Evolutionary conservation across 2,329 filamentous ascomycete species (phyloP), one percentile per base, ranked within the genome.

Genomic region (Colletotrichum sp.): DNA sequence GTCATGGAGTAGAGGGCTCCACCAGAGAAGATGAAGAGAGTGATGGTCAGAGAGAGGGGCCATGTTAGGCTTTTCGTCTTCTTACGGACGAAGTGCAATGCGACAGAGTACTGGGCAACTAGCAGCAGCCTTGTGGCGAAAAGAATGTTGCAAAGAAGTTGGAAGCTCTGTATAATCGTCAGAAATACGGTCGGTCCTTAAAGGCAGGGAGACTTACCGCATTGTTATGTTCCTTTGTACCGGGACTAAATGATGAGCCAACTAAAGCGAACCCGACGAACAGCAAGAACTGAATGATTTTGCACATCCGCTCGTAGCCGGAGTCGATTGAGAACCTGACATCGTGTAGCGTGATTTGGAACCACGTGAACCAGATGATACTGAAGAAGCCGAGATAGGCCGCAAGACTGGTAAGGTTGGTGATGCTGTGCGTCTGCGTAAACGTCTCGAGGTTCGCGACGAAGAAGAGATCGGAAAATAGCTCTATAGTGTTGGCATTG

Each of bases 391-490:
- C 85, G 69, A 90, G 84, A 79, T 91, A 89, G 44, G 87, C 79
- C 39, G 79, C 80, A 4, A 87, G 77, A 6, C 76, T 76, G 36
- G 57, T 24, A 18, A 83, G 70, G 77, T 89, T 87, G 78, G 90
- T 90, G 77, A 92, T 90, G 57, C 91, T 88, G 78, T 90, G 88
- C 6, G 87, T 85, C 10, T 85, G 85, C 6, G 89, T 90, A 77
- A 92, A 92, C 0, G 89, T 91, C 4, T 90, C 89, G 36, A 92
- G 80, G 77, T 92, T 92, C 24, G 89, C 90, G 21, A 92, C 90
- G 75, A 92, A 91, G 79, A 92, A 92, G 1, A 92, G 83, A 80
- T 92, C 90, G 79, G 90, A 92, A 80, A 92, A 92, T 5, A 92
- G 83, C 79, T 91, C 89, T 60, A 90, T 86, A n/a, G 89, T 87